Evolutionary conservation across 1,284 basidiomycete species (phyloP).

Genomic region (Phylloporus sp.): DNA sequence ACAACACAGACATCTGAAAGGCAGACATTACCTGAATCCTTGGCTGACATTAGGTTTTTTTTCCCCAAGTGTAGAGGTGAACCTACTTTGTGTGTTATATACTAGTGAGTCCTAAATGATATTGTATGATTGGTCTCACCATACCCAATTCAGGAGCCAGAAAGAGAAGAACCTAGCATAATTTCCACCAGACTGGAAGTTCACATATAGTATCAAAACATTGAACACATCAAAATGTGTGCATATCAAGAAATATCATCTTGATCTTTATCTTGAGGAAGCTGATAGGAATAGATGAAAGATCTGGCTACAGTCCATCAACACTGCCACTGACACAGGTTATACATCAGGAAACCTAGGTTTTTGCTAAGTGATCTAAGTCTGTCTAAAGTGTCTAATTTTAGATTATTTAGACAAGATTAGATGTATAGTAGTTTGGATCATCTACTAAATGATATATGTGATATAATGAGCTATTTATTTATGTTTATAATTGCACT

Average conservation of each 20-base stretch:
- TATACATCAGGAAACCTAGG: too few species aligned
- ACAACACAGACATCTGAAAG: neutral
- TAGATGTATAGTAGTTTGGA: too few species aligned
- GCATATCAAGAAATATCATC: conserved; percentile 1
- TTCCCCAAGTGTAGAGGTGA: neutral
- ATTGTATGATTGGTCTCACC: too few species aligned
- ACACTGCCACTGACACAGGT: too few species aligned
- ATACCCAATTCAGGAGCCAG: too few species aligned
- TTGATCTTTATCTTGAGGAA: neutral
- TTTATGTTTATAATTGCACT: too few species aligned
- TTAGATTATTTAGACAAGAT: too few species aligned
- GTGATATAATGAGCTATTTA: too few species aligned
- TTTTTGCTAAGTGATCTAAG: too few species aligned
- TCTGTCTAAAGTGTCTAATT: too few species aligned
- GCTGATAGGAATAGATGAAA: neutral
- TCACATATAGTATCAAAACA: neutral
- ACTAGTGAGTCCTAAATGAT: neutral
- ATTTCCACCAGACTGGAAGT: neutral
- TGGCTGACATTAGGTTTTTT: neutral
- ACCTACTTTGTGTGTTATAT: neutral
- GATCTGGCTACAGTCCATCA: neutral
- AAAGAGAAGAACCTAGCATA: too few species aligned
- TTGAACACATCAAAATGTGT: neutral
- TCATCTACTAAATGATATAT: too few species aligned
- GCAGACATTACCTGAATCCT: neutral